Base-by-base conservation (phyloP, 1,284 basidiomycete species). In the Somion occarium region DNA sequence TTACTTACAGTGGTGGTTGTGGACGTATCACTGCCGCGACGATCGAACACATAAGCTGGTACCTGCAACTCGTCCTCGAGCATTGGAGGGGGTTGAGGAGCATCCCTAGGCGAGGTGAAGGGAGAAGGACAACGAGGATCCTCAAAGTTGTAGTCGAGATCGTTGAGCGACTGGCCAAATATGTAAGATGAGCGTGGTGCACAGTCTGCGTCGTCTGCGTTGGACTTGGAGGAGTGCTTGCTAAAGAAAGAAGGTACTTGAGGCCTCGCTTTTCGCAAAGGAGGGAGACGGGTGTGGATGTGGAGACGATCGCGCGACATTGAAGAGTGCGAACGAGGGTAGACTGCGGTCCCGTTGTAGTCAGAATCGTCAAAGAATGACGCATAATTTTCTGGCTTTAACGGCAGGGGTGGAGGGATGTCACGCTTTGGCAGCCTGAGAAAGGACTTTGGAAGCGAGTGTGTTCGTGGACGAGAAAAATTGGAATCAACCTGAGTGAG, bases 1-100 rank as follows among this genome's bases (percentile, higher is more conserved):
- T 34, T 19, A 56, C 64, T 37, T 30, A 66, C 63, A 54, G 56
- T 56, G n/a, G 64, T 59, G 39, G 20, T 56, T 15, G 51, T 57
- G 43, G 62, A 64, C 7, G 61, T 55, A 18, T 61, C 59, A 38
- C 64, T 65, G 3, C 62, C 64, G 24, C 64, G 56, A 26, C 64
- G 52, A 42, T 59, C 61, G 48, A 58, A 64, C 5, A 64, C 62
- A 44, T 62, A 64, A 12, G 53, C 49, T 2, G 64, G 64, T 2
- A 57, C 54, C 18, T 56, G 41, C 5, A 57, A 22, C 18, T 51
- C 44, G 12, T 38, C 53, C 11, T 18, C 46, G 12, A 19, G 39
- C 5, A 26, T 34, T 5, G 42, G 37, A 4, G 38, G 34, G 2
- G 38, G 42, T 27, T 12, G 38, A 12, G 46, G 38, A 2, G 39